phyloP scores from a whole-genome alignment of 1,284 basidiomycete genomes.

The Ceratobasidium sp. region DNA sequence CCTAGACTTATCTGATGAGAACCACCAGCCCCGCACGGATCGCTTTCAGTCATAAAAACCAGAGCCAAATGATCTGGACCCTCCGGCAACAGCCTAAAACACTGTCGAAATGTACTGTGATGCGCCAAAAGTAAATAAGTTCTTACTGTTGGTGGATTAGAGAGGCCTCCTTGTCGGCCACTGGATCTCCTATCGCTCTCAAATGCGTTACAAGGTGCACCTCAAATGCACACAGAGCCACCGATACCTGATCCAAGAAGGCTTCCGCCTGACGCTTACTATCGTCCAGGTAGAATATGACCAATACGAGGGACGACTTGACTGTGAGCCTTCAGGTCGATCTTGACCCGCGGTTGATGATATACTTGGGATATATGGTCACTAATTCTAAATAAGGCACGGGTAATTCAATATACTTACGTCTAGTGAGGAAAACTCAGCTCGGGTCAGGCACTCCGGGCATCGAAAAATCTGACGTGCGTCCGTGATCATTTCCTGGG shows the following conservation, averaged over 20 bases:
- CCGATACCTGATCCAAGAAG: not conserved
- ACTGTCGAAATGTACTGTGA: too few relatives aligned
- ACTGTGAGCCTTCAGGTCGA: not conserved
- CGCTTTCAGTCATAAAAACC: slow-evolving; percentile 4
- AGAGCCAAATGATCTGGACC: slow-evolving; percentile 13
- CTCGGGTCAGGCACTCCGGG: slow-evolving; percentile 3
- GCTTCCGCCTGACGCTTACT: not conserved
- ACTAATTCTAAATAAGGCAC: not conserved
- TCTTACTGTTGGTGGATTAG: slow-evolving; percentile 2
- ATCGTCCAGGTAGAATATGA: slow-evolving; percentile 5
- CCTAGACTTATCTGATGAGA: too few relatives aligned
- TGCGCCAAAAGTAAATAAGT: not conserved
- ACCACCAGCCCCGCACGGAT: slow-evolving; percentile 23
- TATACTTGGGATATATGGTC: not conserved
- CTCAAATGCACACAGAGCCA: slow-evolving; percentile 8
- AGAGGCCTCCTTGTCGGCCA: not conserved
- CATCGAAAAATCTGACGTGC: slow-evolving; percentile 3
- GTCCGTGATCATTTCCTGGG: not conserved
- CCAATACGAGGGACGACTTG: slow-evolving; percentile 4
- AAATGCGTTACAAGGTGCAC: slow-evolving; percentile 1
- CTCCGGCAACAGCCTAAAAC: too few relatives aligned
- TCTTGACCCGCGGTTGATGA: slow-evolving; percentile 21
- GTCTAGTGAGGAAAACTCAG: not conserved
- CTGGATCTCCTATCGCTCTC: not conserved
- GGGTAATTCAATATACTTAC: not conserved